These are phyloP conservation scores for Sanghuangporus weigelae DNA, from an alignment of 1,284 basidiomycete species.

Conservation along the genomic window DNA sequence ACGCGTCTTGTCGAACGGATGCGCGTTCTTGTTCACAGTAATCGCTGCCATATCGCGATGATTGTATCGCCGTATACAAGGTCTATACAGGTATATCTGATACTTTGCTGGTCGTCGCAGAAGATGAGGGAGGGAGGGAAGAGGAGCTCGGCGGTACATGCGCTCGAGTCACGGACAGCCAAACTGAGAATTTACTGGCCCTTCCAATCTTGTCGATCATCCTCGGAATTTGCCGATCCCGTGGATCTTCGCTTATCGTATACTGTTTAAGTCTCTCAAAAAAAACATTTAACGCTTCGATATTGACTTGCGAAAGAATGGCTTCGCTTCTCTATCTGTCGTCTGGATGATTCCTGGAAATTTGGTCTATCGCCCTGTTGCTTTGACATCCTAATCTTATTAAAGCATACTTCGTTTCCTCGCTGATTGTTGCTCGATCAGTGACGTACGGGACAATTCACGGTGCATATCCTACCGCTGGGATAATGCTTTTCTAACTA, in stretches of 20 bases:
- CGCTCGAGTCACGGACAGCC: conserved; percentile 8
- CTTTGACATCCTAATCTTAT: too few relatives aligned
- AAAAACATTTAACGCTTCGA: neutral
- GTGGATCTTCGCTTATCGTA: too few relatives aligned
- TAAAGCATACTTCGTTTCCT: too few relatives aligned
- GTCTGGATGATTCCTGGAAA: too few relatives aligned
- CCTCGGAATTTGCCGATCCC: neutral
- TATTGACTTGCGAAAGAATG: too few relatives aligned
- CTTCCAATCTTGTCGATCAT: conserved; percentile 8
- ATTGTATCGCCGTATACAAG: neutral
- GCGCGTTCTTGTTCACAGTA: conserved; percentile 76
- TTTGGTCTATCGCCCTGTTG: too few relatives aligned
- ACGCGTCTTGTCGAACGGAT: conserved; percentile 84
- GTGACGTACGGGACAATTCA: too few relatives aligned
- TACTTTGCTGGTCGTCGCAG: neutral
- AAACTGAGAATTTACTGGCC: conserved; percentile 4
- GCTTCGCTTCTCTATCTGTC: too few relatives aligned
- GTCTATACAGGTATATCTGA: neutral
- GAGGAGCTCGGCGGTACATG: conserved; percentile 2
- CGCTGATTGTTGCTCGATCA: too few relatives aligned
- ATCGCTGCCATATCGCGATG: conserved; percentile 23
- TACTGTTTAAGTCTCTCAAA: neutral
- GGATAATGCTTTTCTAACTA: too few relatives aligned
- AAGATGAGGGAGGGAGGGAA: neutral
- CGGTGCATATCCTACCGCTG: too few relatives aligned